Conservation (phyloP, 179 eudicot genomes). For the Monotropa hypopitys region DNA sequence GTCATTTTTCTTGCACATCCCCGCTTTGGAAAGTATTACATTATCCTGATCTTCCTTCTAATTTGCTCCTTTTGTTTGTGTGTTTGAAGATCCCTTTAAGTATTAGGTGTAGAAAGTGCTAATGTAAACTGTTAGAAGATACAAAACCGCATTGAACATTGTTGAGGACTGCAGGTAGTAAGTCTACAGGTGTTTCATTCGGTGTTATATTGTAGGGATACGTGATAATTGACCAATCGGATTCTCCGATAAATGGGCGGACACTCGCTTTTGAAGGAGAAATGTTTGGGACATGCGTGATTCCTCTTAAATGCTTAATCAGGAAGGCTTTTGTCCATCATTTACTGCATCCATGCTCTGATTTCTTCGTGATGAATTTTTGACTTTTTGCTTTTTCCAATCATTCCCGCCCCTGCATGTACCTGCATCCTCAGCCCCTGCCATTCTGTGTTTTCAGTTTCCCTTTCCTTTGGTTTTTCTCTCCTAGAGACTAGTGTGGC, state of each 20-base stretch:
- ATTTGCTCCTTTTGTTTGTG: background rate
- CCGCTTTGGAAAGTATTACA: background rate
- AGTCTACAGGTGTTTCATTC: background rate
- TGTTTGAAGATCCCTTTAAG: background rate
- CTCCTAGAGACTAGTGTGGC: too few relatives aligned
- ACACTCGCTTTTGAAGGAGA: background rate
- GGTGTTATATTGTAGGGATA: background rate
- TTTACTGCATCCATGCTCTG: background rate
- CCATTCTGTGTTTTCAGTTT: background rate
- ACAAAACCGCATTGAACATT: background rate
- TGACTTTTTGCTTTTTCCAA: background rate
- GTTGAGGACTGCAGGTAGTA: background rate
- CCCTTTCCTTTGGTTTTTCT: background rate
- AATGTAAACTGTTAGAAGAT: background rate
- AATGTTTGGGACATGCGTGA: background rate
- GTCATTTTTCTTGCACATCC: background rate
- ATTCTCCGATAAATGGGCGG: background rate
- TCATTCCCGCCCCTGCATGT: background rate
- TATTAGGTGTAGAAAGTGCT: background rate
- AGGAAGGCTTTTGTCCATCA: slow-evolving; percentile 1
- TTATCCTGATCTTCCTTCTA: background rate
- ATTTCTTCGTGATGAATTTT: background rate
- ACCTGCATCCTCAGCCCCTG: background rate
- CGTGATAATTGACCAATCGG: background rate
- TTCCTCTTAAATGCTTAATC: background rate